These are phyloP conservation scores for Esteya vermicola DNA, from an alignment of 2,329 filamentous ascomycete genomes.

Conservation along the genomic window DNA sequence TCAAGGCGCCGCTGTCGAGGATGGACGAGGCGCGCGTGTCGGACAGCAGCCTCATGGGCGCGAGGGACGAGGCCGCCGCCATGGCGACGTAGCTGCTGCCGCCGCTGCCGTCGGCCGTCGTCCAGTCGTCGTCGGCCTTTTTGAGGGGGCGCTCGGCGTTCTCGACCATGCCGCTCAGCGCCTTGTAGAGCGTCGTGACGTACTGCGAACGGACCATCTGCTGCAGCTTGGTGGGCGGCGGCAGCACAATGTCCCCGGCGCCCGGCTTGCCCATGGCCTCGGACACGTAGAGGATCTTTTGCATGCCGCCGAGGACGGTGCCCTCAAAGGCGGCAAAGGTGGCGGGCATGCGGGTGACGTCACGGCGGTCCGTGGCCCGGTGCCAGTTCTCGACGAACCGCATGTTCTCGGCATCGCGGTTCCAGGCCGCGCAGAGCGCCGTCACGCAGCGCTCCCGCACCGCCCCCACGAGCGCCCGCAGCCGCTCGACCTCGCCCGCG, in stretches of 20 bases:
- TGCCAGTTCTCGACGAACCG: constrained; percentile 92
- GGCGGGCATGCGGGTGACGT: constrained; percentile 82
- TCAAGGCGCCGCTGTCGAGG: constrained; percentile 30
- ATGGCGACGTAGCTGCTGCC: constrained; percentile 22
- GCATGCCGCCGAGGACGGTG: constrained; percentile 69
- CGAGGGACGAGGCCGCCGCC: constrained; percentile 2
- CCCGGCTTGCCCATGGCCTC: constrained; percentile 67
- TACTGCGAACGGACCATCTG: constrained; percentile 89
- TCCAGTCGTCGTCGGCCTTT: constrained; percentile 50
- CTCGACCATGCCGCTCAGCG: constrained; percentile 88
- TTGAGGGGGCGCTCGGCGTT: constrained; percentile 70
- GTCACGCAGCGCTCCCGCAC: constrained; percentile 75
- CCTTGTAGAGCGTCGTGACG: constrained; percentile 86
- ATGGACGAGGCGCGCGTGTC: constrained; percentile 17
- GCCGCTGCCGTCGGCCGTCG: constrained; percentile 23
- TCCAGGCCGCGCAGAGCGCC: constrained; percentile 83
- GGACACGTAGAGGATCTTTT: constrained; percentile 87
- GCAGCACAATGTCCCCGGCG: constrained; percentile 62
- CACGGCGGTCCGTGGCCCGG: constrained; percentile 62
- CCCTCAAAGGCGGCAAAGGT: constrained; percentile 79
- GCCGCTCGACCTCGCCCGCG: constrained; percentile 49
- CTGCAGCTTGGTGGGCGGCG: constrained; percentile 74
- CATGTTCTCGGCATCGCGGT: constrained; percentile 81
- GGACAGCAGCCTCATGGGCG: constrained; percentile 5
- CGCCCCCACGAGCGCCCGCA: constrained; percentile 61